Conservation (phyloP, 164 flowering plant species). For the Berberis thunbergii region DNA sequence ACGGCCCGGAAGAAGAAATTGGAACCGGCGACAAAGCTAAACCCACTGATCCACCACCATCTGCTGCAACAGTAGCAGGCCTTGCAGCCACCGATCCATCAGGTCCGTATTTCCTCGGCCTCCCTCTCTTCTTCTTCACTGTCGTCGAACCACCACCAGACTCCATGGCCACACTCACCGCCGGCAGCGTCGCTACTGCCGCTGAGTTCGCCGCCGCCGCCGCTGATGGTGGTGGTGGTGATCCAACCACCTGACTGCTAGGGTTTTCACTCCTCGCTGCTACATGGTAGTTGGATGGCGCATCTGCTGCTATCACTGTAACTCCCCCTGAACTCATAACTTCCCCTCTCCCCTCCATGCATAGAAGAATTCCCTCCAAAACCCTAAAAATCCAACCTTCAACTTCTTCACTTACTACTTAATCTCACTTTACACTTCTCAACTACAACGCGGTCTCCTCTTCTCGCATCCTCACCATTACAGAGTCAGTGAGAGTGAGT, state of each 20-base stretch:
- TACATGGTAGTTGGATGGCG: constrained; percentile 69
- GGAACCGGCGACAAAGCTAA: constrained; percentile 83
- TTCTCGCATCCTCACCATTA: too few species aligned
- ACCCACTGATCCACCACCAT: constrained; percentile 20
- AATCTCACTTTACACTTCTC: too few species aligned
- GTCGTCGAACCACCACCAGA: constrained; percentile 13
- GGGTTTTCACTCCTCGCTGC: constrained; percentile 63
- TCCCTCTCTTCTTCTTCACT: constrained; percentile 87
- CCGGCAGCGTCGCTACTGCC: constrained; percentile 12
- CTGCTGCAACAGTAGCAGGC: not conserved
- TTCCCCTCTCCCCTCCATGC: constrained; percentile 47
- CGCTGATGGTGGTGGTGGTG: constrained; percentile 9
- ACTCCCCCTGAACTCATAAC: constrained; percentile 43
- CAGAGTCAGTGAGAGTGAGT: too few species aligned
- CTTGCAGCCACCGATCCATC: constrained; percentile 30
- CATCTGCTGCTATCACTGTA: constrained; percentile 82
- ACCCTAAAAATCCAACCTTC: constrained; percentile 11
- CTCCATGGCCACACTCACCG: constrained; percentile 11
- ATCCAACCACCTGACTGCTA: constrained; percentile 20
- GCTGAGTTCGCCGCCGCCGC: constrained; percentile 18
- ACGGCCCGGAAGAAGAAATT: constrained; percentile 57
- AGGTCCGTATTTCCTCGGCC: constrained; percentile 84
- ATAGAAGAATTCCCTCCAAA: constrained; percentile 14
- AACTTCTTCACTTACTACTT: too few species aligned
- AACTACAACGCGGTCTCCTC: too few species aligned